A percentile compares a stretch with the other conserved stretches of the same genome.
phyloP scores from a whole-genome alignment of 805 yeast genomes.

The Wickerhamiella galacta region DNA sequence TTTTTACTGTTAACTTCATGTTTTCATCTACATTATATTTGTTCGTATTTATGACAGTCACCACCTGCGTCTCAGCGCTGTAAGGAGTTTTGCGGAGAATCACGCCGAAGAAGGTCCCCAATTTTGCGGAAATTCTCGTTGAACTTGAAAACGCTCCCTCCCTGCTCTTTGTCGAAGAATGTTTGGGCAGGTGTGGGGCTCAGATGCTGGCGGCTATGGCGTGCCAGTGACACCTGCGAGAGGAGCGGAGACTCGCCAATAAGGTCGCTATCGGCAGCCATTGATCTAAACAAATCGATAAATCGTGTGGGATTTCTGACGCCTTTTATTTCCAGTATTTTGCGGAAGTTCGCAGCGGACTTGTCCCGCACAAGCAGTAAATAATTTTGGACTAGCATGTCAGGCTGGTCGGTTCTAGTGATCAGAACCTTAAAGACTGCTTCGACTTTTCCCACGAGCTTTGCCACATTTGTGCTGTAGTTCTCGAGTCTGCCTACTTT shows the following conservation, averaged over 20 bases:
- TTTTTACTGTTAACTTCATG: background rate
- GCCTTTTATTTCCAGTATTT: background rate
- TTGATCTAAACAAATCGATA: background rate
- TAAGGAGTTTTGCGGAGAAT: slow-evolving; percentile 2
- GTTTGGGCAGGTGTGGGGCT: background rate
- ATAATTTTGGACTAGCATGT: slow-evolving; percentile 45
- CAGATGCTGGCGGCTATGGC: background rate
- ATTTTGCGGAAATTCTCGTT: slow-evolving; percentile 5
- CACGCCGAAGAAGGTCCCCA: slow-evolving; percentile 4
- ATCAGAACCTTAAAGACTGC: slow-evolving; percentile 50
- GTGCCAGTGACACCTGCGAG: background rate
- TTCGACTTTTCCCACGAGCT: slow-evolving; percentile 29
- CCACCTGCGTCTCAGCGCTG: too few species aligned
- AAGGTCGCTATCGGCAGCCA: slow-evolving; percentile 10
- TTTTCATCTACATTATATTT: too few species aligned
- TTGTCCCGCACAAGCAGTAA: slow-evolving; percentile 51
- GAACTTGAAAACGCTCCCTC: slow-evolving; percentile 2
- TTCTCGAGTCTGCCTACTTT: slow-evolving; percentile 19
- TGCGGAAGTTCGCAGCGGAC: slow-evolving; percentile 37
- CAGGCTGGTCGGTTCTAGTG: slow-evolving; percentile 49
- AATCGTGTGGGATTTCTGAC: background rate
- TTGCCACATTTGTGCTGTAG: slow-evolving; percentile 1
- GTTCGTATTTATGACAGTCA: too few species aligned
- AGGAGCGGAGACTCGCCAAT: slow-evolving; percentile 10
- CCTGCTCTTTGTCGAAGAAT: slow-evolving; percentile 1